Evolutionary conservation across 139 green algal genomes (phyloP).

Genomic region (Coelastrella sp.): DNA sequence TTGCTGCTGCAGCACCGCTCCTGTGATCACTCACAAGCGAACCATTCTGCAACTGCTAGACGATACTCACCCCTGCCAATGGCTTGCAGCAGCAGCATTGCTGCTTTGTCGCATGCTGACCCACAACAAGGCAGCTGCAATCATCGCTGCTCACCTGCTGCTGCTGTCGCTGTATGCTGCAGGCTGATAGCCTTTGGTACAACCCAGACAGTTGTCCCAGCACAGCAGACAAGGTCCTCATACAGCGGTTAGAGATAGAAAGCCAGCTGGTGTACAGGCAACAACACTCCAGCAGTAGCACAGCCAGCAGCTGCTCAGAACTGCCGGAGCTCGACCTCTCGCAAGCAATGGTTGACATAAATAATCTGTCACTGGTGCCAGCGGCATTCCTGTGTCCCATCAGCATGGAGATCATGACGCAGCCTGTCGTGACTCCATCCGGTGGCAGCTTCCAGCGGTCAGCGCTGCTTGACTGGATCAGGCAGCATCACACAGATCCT

Average conservation of each 20-base stretch:
- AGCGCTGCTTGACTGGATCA: constrained; percentile 35
- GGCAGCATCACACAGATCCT: constrained; percentile 32
- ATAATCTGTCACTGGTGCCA: neutral
- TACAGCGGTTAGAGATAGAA: constrained; percentile 41
- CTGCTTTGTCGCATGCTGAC: neutral
- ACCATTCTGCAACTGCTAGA: neutral
- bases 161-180: neutral
- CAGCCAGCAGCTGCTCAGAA: neutral
- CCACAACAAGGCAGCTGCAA: neutral
- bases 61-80: neutral
- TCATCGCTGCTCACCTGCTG: neutral
- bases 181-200: constrained; percentile 40
- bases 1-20: no score
- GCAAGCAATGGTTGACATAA: neutral
- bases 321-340: constrained; percentile 38
- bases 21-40: no score
- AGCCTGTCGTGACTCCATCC: constrained; percentile 37
- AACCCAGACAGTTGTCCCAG: neutral
- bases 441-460: constrained; percentile 21
- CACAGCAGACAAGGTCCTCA: constrained; percentile 41
- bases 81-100: neutral
- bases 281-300: neutral
- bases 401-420: constrained; percentile 41
- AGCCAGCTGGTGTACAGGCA: constrained; percentile 14
- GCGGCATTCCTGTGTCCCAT: constrained; percentile 41